Conservation (phyloP, 495 filamentous ascomycete genomes). For the Trichoderma orchidacearum region DNA sequence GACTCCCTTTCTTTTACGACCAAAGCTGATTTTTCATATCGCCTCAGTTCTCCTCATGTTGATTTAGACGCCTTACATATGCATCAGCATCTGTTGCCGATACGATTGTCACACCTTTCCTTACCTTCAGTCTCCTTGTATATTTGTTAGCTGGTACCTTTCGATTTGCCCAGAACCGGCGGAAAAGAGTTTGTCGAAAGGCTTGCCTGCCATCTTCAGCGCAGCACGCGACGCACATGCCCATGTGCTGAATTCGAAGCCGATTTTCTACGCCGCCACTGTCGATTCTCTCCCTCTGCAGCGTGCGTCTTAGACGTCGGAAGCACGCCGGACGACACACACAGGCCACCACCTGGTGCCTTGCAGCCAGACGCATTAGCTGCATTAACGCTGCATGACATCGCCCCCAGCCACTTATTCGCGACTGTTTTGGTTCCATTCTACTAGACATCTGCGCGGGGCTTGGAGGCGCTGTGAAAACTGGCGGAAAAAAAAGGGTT, state of each 20-base stretch:
- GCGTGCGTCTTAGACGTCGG: neutral
- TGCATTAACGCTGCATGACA: neutral
- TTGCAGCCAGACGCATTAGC: neutral
- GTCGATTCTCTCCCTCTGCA: neutral
- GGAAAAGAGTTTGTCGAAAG: too few species aligned
- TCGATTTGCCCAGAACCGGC: neutral
- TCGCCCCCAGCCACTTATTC: neutral
- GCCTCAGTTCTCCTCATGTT: neutral
- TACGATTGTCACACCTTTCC: neutral
- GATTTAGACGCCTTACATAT: neutral
- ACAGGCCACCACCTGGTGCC: neutral
- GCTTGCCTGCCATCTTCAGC: too few species aligned
- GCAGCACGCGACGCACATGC: neutral
- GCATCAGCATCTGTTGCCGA: neutral
- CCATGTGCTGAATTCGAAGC: neutral
- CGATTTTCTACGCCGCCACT: neutral
- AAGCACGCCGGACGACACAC: neutral
- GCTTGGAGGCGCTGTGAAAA: neutral
- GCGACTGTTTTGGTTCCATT: neutral
- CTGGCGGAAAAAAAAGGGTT: neutral
- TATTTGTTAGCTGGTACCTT: neutral
- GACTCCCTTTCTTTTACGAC: too few species aligned
- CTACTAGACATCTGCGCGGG: neutral
- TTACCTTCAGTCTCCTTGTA: neutral
- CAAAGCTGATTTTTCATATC: neutral